A percentile compares a stretch with the other conserved stretches of the same genome.
phyloP scores from a whole-genome alignment of 2,329 filamentous ascomycete species.

The Verticillium tricorpus region DNA sequence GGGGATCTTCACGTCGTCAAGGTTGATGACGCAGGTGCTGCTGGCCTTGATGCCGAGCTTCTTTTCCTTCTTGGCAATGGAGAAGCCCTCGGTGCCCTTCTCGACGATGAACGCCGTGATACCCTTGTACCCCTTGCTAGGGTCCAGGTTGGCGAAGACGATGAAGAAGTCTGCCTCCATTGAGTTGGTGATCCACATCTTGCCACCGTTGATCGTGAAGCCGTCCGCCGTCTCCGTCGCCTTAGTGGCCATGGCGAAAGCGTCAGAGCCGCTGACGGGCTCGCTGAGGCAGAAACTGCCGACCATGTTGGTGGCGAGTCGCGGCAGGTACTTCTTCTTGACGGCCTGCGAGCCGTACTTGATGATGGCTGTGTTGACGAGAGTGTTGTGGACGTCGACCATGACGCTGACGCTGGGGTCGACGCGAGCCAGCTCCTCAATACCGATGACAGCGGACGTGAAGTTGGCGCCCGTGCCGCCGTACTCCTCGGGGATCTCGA shows the following conservation, averaged over 20 bases:
- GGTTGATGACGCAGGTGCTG: conserved; percentile 95
- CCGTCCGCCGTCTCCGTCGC: conserved; percentile 78
- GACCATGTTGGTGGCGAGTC: conserved; percentile 83
- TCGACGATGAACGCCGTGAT: conserved; percentile 96
- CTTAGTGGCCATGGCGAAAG: conserved; percentile 90
- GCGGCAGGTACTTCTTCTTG: conserved; percentile 86
- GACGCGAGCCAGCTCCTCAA: conserved; percentile 90
- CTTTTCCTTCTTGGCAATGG: conserved; percentile 99
- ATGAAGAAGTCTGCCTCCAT: conserved; percentile 94
- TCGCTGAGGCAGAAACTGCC: conserved; percentile 91
- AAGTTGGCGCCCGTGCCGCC: conserved; percentile 99
- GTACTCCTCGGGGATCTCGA: conserved; percentile 96
- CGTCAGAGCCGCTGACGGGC: conserved; percentile 88
- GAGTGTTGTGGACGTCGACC: conserved; percentile 96
- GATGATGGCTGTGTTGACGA: conserved; percentile 89
- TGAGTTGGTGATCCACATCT: conserved; percentile 99
- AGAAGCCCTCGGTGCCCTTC: conserved; percentile 84
- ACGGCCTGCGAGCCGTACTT: conserved; percentile 74
- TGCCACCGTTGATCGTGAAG: conserved; percentile 83
- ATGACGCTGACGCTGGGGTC: conserved; percentile 94
- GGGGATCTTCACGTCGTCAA: conserved; percentile 91
- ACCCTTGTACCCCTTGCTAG: conserved; percentile 88
- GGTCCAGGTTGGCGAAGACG: conserved; percentile 94
- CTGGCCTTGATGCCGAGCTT: conserved; percentile 95
- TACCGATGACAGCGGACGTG: conserved; percentile 89